Evolutionary conservation across 805 yeast genomes (phyloP), one percentile per base, ranked within the genome.

Genomic region (Lachancea lanzarotensis): DNA sequence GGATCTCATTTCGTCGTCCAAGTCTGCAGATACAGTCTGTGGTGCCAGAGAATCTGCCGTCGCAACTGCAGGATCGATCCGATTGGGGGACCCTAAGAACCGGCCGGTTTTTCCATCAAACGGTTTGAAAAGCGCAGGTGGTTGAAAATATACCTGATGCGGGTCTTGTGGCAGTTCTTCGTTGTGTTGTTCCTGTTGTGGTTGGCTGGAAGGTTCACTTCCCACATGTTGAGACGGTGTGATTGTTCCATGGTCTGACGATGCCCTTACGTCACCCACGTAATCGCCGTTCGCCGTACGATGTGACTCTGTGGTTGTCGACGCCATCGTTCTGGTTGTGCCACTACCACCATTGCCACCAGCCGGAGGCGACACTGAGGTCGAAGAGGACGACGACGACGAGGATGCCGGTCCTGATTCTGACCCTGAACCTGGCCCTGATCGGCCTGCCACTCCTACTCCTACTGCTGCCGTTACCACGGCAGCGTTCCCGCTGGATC

Each of bases 101-200:
- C 57, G 62, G 6, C 66, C 66, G 2, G 65, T 61, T 42, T 53
- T 55, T 2, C 56, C 47, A 45, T 62, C 63, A 35, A 62, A 62
- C 30, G 57, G 63, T 46, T 62, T 62, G 45, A 62, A 62, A 9
- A 62, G 30, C 5, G 46, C 45, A 7, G 33, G 35, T 27, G 35
- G 40, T 35, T 9, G 36, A 35, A 35, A 47, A 35, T 37, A 12
- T 13, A 5, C 34, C 25, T 30, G 43, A 32, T 38, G 38, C 39
- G 40, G 33, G 27, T 30, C 40, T 32, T 33, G 38, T 13, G 25
- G 47, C 35, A 11, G 43, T 32, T 32, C 38, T 5, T 35, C 35
- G 16, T 19, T 29, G 36, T 32, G 38, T 11, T 15, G 22, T 32
- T 17, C 12, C 13, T 16, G 29, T 25, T 39, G 42, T 9, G 29